phyloP scores from a whole-genome alignment of 2,329 filamentous ascomycete genomes.

The Alternaria sp. region DNA sequence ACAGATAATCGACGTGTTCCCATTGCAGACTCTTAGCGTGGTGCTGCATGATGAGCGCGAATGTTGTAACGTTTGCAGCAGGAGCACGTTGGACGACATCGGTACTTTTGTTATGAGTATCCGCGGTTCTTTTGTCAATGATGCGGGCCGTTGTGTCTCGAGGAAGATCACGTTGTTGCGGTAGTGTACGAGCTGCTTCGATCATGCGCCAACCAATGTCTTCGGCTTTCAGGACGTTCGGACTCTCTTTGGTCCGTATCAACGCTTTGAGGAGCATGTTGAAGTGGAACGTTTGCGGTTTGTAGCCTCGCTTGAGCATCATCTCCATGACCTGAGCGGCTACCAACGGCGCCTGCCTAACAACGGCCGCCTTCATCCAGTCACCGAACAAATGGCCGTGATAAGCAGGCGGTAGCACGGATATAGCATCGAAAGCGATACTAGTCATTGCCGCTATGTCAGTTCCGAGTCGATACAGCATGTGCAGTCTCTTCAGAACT shows the following conservation, averaged over 20 bases:
- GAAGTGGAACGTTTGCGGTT: constrained; percentile 74
- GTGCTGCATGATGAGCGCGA: constrained; percentile 41
- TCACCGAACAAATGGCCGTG: constrained; percentile 87
- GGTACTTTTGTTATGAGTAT: not conserved
- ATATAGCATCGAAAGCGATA: constrained; percentile 52
- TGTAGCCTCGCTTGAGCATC: constrained; percentile 73
- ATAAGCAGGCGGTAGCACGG: constrained; percentile 57
- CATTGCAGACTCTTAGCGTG: constrained; percentile 36
- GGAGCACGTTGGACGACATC: constrained; percentile 23
- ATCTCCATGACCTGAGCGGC: constrained; percentile 75
- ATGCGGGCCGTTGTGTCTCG: not conserved
- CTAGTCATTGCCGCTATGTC: constrained; percentile 38
- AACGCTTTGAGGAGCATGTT: constrained; percentile 84
- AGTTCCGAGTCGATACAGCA: constrained; percentile 37
- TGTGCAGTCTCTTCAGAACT: constrained; percentile 34
- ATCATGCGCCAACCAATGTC: constrained; percentile 48
- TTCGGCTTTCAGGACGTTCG: constrained; percentile 39
- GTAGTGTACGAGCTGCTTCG: constrained; percentile 20
- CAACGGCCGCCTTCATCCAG: constrained; percentile 86
- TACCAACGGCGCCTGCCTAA: constrained; percentile 64
- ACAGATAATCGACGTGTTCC: constrained; percentile 46
- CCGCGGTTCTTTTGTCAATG: constrained; percentile 2
- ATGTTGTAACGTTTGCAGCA: constrained; percentile 37
- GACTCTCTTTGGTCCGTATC: constrained; percentile 58
- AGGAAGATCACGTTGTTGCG: not conserved